phyloP scores from a whole-genome alignment of 495 filamentous ascomycete genomes.

The Rostrohypoxylon terebratum region DNA sequence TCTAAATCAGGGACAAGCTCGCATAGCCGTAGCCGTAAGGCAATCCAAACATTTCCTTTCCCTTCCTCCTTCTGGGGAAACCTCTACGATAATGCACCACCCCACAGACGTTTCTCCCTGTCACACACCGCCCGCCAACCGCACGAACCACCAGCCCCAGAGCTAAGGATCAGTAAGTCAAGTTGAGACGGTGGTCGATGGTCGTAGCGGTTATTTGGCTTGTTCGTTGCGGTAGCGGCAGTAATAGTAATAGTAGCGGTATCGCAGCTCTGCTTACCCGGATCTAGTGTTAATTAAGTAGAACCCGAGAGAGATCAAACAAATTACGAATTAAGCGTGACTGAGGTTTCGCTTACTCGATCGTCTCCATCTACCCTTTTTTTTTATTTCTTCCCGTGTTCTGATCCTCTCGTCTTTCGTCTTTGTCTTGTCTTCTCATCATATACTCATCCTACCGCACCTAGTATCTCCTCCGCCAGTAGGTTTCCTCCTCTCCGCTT shows the following conservation, averaged over 20 bases:
- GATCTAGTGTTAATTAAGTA: slow-evolving; percentile 28
- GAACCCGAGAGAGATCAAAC: slow-evolving; percentile 25
- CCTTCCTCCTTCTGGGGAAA: slow-evolving; percentile 10
- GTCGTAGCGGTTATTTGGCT: slow-evolving; percentile 1
- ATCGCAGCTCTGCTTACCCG: slow-evolving; percentile 43
- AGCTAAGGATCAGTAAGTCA: slow-evolving; percentile 18
- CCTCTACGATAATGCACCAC: slow-evolving; percentile 28
- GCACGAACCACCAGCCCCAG: slow-evolving; percentile 4
- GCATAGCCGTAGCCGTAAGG: slow-evolving; percentile 5
- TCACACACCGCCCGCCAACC: slow-evolving; percentile 35
- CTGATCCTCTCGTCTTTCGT: slow-evolving; percentile 20
- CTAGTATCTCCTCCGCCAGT: slow-evolving; percentile 25
- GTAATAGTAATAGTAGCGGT: slow-evolving; percentile 20
- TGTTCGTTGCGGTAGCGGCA: neutral
- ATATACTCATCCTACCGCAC: slow-evolving; percentile 29
- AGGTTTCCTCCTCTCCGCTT: slow-evolving; percentile 23
- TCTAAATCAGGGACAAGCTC: slow-evolving; percentile 28
- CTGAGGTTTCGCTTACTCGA: slow-evolving; percentile 40
- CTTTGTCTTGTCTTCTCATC: slow-evolving; percentile 30
- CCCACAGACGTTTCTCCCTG: neutral
- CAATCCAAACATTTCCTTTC: slow-evolving; percentile 28
- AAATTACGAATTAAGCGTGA: slow-evolving; percentile 23
- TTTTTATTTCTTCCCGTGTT: slow-evolving; percentile 18
- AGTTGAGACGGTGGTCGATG: slow-evolving; percentile 5
- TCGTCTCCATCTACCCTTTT: slow-evolving; percentile 32